Conservation (phyloP, 371 early-diverging fungal species). For the Apophysomyces sp. region DNA sequence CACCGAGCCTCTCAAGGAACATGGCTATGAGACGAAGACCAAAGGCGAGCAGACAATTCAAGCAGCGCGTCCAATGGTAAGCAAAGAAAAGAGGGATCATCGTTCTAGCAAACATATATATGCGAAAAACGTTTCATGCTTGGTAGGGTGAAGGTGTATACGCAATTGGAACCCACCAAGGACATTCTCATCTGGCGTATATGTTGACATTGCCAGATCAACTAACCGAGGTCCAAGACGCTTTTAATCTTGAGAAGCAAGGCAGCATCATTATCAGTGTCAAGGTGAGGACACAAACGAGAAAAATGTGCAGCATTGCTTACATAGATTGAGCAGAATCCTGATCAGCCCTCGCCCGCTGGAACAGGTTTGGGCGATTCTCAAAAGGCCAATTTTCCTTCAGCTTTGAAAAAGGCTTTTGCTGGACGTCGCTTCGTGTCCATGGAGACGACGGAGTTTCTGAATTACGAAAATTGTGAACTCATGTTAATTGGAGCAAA, state of each 20-base stretch:
- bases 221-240: slow-evolving; percentile 41
- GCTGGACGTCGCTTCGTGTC: slow-evolving; percentile 30
- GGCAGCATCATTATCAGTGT: slow-evolving; percentile 48
- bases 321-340: too few species aligned
- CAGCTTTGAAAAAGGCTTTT: slow-evolving; percentile 22
- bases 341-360: slow-evolving; percentile 18
- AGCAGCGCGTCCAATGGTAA: slow-evolving; percentile 34
- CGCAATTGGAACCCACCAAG: slow-evolving; percentile 23
- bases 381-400: slow-evolving; percentile 28
- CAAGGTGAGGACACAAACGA: too few species aligned
- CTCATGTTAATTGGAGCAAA: slow-evolving; percentile 40
- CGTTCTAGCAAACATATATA: slow-evolving; percentile 2
- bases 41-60: slow-evolving; percentile 30
- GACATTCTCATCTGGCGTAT: slow-evolving; percentile 39
- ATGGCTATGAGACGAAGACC: slow-evolving; percentile 43
- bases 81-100: neutral
- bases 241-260: slow-evolving; percentile 44
- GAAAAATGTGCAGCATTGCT: too few species aligned
- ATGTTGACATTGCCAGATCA: slow-evolving; percentile 34
- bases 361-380: slow-evolving; percentile 21
- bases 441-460: slow-evolving; percentile 28
- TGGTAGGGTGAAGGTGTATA: slow-evolving; percentile 32
- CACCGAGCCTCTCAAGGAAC: slow-evolving; percentile 22
- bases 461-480: slow-evolving; percentile 35
- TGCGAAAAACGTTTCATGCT: neutral